Evolutionary conservation across 352 stramenopile genomes (phyloP), one percentile per base, ranked within the genome.

Genomic region (Plasmopara halstedii): DNA sequence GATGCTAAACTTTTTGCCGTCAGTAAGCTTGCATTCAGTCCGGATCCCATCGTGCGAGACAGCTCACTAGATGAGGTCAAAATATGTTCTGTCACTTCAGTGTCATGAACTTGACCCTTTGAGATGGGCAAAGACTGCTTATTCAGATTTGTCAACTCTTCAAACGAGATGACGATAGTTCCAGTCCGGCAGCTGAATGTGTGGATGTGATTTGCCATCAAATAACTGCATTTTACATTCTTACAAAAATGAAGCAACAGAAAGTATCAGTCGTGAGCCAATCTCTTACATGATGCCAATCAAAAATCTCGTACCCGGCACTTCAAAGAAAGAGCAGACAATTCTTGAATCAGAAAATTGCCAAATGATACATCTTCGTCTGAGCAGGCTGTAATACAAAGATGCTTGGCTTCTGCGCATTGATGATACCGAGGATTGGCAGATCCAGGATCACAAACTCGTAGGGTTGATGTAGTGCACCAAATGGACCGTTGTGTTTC

Each of bases 151-250:
- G 79, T 76, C 5, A 94, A 56, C 34, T 90, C 71, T 58, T 94
- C 83, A 47, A 85, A 88, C 14, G 79, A 91, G 11, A 94, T 82
- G 4, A 63, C 85, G 10, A 94, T 74, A 0, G 70, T 90, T 13
- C 83, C 80, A 0, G 59, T 65, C 2, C 68, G 62, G 42, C 73
- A 89, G 41, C 67, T 92, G 42, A 89, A 94, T 18, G 76, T 83
- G 39, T 91, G 75, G 4, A 89, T 67, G 54, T 94, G 83, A 50
- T 91, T 71, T 4, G 70, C 80, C 79, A 94, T 88, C 34, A 81
- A 65, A 50, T 68, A 77, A 38, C 71, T 85, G 41, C 83, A 94
- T 31, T 88, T 91, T 17, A 66, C 46, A 50, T 79, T 90, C 82
- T 94, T 48, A 29, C 25, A 2, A 29, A 2, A 29, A 29, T 2